Conservation (phyloP, 2,329 filamentous ascomycete genomes). For the Fusarium odoratissimum region DNA sequence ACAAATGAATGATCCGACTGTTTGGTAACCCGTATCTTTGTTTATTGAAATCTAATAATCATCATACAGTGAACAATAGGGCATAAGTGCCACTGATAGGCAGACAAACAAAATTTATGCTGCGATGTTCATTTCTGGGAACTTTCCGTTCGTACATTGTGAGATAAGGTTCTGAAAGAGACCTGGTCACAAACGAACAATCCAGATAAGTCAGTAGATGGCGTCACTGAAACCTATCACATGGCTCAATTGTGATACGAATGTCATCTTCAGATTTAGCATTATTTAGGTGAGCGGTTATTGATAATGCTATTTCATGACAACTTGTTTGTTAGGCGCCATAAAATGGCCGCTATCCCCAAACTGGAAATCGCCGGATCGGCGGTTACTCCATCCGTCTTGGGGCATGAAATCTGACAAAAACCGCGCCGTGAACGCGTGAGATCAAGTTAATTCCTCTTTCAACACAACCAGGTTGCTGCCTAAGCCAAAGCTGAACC, state of each 20-base stretch:
- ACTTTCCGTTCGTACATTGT: no score
- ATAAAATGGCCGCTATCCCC: not conserved
- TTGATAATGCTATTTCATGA: no score
- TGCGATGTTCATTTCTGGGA: rapidly evolving
- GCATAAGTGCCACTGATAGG: rapidly evolving
- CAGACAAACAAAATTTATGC: rapidly evolving
- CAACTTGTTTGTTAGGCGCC: not conserved
- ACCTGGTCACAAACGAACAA: not conserved
- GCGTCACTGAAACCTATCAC: rapidly evolving
- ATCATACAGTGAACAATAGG: not conserved
- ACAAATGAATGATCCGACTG: rapidly evolving
- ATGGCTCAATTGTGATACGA: rapidly evolving
- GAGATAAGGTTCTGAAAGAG: not conserved
- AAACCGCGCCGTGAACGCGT: not conserved
- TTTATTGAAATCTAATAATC: rapidly evolving
- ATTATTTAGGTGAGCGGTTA: rapidly evolving
- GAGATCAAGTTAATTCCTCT: not conserved
- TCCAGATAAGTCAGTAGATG: no score
- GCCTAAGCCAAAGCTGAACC: not conserved
- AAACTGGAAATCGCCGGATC: not conserved
- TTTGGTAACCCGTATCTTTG: not conserved
- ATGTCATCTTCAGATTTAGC: not conserved
- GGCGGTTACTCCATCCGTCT: conserved; percentile 1
- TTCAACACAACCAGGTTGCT: not conserved
- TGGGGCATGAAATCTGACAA: not conserved